Conservation (phyloP, 305 asterid species). For the Monarda citriodora region DNA sequence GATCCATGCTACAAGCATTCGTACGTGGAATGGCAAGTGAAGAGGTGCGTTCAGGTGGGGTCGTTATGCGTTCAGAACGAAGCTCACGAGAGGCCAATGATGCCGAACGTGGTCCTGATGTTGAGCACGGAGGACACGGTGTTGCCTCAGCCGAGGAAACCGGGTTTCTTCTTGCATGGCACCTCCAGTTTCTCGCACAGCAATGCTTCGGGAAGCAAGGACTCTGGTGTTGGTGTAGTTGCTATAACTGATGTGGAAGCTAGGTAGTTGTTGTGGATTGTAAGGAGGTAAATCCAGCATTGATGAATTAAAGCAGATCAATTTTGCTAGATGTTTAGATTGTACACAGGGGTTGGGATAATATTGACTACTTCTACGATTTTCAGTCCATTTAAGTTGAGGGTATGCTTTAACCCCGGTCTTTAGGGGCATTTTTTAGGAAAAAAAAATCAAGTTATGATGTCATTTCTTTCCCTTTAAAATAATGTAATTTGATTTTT, state of each 20-base stretch:
- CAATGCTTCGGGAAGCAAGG: conserved; percentile 9
- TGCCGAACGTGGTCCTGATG: conserved; percentile 18
- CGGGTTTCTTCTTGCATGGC: conserved; percentile 21
- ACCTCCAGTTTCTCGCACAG: conserved; percentile 10
- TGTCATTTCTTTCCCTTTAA: too few species aligned
- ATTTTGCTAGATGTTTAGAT: not conserved
- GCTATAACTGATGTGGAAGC: conserved; percentile 13
- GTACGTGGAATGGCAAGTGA: conserved; percentile 18
- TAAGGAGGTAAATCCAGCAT: not conserved
- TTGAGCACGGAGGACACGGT: conserved; percentile 15
- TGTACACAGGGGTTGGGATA: too few species aligned
- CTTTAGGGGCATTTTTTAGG: too few species aligned
- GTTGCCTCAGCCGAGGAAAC: conserved; percentile 15
- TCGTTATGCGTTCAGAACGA: conserved; percentile 16
- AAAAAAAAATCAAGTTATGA: too few species aligned
- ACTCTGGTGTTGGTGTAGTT: not conserved
- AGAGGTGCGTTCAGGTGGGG: conserved; percentile 17
- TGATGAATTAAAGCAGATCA: not conserved
- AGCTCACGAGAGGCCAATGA: conserved; percentile 17
- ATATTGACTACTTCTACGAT: not conserved
- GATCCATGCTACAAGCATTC: conserved; percentile 18
- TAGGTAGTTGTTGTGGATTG: conserved; percentile 4
- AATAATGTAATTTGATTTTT: too few species aligned
- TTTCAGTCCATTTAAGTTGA: not conserved
- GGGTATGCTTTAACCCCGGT: too few species aligned